phyloP scores from a whole-genome alignment of 139 green algal genomes.

The Closterium sp. region DNA sequence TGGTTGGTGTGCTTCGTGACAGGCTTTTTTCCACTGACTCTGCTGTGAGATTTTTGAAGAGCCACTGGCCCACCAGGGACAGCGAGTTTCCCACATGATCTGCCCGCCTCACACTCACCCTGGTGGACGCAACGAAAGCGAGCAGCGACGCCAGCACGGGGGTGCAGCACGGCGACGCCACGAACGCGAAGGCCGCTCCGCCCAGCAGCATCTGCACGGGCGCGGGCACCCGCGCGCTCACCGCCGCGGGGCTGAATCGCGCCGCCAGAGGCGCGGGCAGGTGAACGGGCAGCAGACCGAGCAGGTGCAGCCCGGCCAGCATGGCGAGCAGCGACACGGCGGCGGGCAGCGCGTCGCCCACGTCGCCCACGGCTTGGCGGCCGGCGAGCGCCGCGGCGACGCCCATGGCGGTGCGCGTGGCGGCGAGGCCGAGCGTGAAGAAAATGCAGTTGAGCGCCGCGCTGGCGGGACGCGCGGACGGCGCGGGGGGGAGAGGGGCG shows the following conservation, averaged over 20 bases:
- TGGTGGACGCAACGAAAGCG: constrained; percentile 77
- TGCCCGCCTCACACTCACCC: constrained; percentile 5
- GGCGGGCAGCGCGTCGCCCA: neutral
- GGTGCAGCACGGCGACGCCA: constrained; percentile 91
- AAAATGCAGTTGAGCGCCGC: neutral
- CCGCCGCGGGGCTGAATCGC: no score
- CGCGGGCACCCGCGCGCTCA: constrained; percentile 1
- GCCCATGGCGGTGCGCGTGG: neutral
- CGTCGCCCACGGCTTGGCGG: neutral
- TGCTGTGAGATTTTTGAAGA: no score
- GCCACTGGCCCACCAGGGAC: no score
- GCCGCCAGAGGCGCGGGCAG: constrained; percentile 14
- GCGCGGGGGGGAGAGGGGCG: neutral
- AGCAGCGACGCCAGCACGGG: constrained; percentile 93
- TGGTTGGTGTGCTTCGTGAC: no score
- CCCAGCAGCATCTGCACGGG: constrained; percentile 80
- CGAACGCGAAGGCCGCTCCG: constrained; percentile 90
- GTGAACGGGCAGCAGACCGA: constrained; percentile 21
- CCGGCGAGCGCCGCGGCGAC: neutral
- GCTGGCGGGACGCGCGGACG: neutral
- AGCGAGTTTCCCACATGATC: neutral
- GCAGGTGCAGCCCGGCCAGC: neutral
- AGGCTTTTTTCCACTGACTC: no score
- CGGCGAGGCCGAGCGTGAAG: neutral
- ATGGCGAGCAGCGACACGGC: neutral